Conservation (phyloP, 2,329 filamentous ascomycete species). For the Aspergillus quadricinctus region DNA sequence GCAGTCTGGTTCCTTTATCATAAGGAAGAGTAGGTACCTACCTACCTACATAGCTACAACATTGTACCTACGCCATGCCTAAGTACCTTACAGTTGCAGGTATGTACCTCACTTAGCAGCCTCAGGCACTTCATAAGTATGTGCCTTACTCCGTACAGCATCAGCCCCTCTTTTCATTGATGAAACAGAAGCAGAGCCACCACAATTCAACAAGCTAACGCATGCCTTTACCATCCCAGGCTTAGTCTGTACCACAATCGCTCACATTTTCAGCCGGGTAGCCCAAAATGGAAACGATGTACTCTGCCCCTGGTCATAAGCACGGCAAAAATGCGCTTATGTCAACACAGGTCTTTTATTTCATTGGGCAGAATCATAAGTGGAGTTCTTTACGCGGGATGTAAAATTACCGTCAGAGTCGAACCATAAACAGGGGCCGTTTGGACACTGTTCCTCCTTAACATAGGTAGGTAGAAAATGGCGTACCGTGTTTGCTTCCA, state of each 20-base stretch:
- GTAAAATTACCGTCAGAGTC: constrained; percentile 12
- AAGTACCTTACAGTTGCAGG: too few relatives aligned
- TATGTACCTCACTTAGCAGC: too few relatives aligned
- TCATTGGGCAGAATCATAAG: constrained; percentile 9
- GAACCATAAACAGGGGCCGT: constrained; percentile 14
- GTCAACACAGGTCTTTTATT: not conserved
- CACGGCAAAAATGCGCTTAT: not conserved
- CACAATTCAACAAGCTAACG: constrained; percentile 3
- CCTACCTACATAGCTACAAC: not conserved
- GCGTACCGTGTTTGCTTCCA: not conserved
- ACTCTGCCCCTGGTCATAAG: constrained; percentile 7
- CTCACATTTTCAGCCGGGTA: constrained; percentile 3
- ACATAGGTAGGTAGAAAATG: not conserved
- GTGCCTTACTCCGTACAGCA: constrained; percentile 1
- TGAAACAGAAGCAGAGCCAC: constrained; percentile 1
- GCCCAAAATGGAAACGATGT: constrained; percentile 6
- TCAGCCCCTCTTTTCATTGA: constrained; percentile 17
- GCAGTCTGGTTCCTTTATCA: not conserved
- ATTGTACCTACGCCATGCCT: too few relatives aligned
- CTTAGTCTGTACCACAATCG: constrained; percentile 4
- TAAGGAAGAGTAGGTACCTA: not conserved
- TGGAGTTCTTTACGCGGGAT: constrained; percentile 10
- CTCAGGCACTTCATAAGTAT: not conserved
- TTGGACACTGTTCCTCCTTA: constrained; percentile 7
- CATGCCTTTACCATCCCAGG: constrained; percentile 1